phyloP scores from a whole-genome alignment of 2,329 filamentous ascomycete species.

The Calonectria pauciramosa region DNA sequence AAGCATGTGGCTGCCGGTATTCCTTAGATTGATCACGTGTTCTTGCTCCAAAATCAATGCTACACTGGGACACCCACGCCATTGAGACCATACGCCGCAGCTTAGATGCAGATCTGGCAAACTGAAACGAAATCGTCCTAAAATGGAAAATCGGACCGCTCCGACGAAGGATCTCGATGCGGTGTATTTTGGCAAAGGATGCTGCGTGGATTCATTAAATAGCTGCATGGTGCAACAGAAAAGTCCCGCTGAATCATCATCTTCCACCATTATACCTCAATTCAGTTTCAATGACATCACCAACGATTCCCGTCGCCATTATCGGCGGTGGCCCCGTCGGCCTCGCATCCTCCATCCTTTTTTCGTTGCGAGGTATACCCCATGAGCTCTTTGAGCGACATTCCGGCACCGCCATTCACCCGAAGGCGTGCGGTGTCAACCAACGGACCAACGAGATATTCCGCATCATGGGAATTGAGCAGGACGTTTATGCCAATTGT shows the following conservation, averaged over 20 bases:
- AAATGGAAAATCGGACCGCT: neutral
- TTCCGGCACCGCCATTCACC: slow-evolving; percentile 8
- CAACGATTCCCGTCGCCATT: slow-evolving; percentile 7
- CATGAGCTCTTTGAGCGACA: slow-evolving; percentile 15
- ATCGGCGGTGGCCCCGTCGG: slow-evolving; percentile 14
- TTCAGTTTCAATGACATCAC: neutral
- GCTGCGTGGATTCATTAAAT: neutral
- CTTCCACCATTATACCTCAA: neutral
- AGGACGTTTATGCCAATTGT: slow-evolving; percentile 1
- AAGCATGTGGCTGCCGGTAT: too few species aligned
- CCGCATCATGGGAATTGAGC: slow-evolving; percentile 14
- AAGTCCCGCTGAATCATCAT: neutral
- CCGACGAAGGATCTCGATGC: neutral
- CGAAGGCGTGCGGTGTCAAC: slow-evolving; percentile 15
- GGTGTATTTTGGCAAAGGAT: neutral
- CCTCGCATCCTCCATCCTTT: slow-evolving; percentile 1
- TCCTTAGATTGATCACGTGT: too few species aligned
- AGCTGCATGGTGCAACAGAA: neutral
- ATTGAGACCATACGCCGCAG: neutral
- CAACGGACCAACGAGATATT: slow-evolving; percentile 17
- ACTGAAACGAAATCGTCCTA: neutral
- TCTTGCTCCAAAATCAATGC: too few species aligned
- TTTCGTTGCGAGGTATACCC: slow-evolving; percentile 5
- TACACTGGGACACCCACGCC: too few species aligned
- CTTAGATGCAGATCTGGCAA: neutral